Evolutionary conservation across 176 grass and related monocot genomes (phyloP).

Genomic region (Microstegium vimineum): DNA sequence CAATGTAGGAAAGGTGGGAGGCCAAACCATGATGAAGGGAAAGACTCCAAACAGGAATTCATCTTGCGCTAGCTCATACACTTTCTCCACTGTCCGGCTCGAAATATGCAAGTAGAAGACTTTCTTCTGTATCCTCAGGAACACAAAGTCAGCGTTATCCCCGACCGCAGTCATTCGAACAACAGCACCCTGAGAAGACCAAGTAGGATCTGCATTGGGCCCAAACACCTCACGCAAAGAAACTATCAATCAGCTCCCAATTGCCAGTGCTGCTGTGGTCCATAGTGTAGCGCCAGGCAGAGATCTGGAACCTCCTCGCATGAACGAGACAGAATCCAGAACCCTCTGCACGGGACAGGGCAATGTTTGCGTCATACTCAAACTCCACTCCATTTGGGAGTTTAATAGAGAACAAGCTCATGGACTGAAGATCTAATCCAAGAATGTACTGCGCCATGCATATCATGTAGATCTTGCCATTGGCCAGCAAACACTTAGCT

Average conservation of each 20-base stretch:
- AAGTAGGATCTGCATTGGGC: neutral
- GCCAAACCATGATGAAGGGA: neutral
- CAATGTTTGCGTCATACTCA: neutral
- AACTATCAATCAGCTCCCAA: slow-evolving; percentile 8
- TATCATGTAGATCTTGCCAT: slow-evolving; percentile 9
- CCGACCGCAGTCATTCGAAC: neutral
- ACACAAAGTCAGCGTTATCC: neutral
- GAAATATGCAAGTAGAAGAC: neutral
- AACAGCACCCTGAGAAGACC: neutral
- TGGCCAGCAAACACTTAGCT: too few species aligned
- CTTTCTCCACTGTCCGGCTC: neutral
- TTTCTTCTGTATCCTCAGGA: neutral
- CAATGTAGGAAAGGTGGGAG: neutral
- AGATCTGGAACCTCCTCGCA: neutral
- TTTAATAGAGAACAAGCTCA: neutral
- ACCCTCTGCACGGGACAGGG: neutral
- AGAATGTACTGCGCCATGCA: neutral
- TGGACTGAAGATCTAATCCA: neutral
- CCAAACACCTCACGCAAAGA: slow-evolving; percentile 19
- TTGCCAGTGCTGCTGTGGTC: neutral
- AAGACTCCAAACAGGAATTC: neutral
- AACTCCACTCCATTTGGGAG: neutral
- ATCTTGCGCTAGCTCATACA: neutral
- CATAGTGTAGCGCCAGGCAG: neutral
- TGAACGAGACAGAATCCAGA: slow-evolving; percentile 8